phyloP scores from a whole-genome alignment of 2,329 filamentous ascomycete species.

The Epichloe scottii region DNA sequence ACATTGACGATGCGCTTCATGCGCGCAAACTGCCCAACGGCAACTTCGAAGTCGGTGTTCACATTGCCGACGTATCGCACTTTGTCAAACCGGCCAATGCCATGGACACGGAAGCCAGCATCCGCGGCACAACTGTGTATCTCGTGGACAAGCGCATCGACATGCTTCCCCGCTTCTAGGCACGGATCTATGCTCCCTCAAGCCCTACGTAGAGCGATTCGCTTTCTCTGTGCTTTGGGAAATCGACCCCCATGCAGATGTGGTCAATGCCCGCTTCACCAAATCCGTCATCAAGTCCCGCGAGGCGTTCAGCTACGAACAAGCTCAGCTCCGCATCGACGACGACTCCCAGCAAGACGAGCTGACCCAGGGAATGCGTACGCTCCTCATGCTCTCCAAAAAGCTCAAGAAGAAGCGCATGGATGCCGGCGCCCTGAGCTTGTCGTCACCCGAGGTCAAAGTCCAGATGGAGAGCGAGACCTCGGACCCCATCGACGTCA shows the following conservation, averaged over 20 bases:
- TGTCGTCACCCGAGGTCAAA: slow-evolving; percentile 95
- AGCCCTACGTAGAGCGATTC: slow-evolving; percentile 92
- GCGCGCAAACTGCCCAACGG: slow-evolving; percentile 76
- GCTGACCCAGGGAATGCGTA: slow-evolving; percentile 79
- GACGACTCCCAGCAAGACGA: slow-evolving; percentile 79
- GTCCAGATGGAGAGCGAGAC: slow-evolving; percentile 93
- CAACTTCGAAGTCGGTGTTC: slow-evolving; percentile 90
- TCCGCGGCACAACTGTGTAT: slow-evolving; percentile 93
- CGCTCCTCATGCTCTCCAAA: slow-evolving; percentile 76
- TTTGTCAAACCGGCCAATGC: slow-evolving; percentile 95
- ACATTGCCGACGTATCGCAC: slow-evolving; percentile 98
- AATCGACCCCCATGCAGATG: slow-evolving; percentile 70
- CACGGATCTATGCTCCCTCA: slow-evolving; percentile 90
- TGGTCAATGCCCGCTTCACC: slow-evolving; percentile 77
- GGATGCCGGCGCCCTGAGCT: slow-evolving; percentile 86
- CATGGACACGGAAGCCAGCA: slow-evolving; percentile 91
- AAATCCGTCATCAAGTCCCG: slow-evolving; percentile 96
- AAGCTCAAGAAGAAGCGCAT: slow-evolving; percentile 91
- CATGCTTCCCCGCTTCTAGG: slow-evolving; percentile 97
- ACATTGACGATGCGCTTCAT: slow-evolving; percentile 96
- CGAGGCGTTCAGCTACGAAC: slow-evolving; percentile 95
- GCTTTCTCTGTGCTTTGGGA: slow-evolving; percentile 86
- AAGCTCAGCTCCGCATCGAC: slow-evolving; percentile 88
- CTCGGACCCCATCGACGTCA: slow-evolving; percentile 88
- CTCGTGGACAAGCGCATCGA: slow-evolving; percentile 98